Evolutionary conservation across 768 basidiomycete genomes (phyloP), one percentile per base, ranked within the genome.

Genomic region (Tulasnella sp.): DNA sequence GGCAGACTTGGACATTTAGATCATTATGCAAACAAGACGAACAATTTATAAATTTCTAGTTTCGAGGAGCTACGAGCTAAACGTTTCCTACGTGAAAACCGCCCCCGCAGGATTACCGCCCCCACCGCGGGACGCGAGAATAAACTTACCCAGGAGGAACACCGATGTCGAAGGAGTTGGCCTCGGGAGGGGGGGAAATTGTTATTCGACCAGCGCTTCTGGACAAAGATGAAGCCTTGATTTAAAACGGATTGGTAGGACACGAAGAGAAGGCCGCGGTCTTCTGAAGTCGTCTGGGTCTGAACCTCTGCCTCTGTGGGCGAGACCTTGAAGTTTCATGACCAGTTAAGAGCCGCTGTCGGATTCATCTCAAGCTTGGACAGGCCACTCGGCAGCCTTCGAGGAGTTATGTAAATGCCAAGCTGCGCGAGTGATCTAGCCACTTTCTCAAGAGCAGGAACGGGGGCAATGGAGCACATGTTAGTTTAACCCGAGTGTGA

Each of bases 241-340:
- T 26, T 73, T 18, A 78, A 37, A 5, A 46, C 37, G n/a, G 77
- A 78, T 37, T 78, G 71, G 61, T 78, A 78, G 18, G 37, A 75
- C 1, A 78, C 77, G 51, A 78, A 78, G 23, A 48, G 44, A 13
- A 78, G 48, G 9, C 77, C 77, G 55, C 77, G 77, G 37, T 70
- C 67, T 73, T 77, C 44, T 2, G 23, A 15, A 29, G 37, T 70
- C 26, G 72, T 40, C 16, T 51, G 11, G 3, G 44, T 39, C 3
- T 39, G 18, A 7, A 2, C 18, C 23, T 78, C 77, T 9, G 37
- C 71, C n/a, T n/a, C n/a, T n/a, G n/a, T n/a, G 13, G 23, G 5
- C 15, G 70, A 13, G 18, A 78, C 77, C 77, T 78, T 23, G 23
- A 15, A 40, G 67, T 15, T 3, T 2, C 7, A 26, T n/a, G n/a